phyloP scores from a whole-genome alignment of 371 early-diverging fungal species.

The Mucor mucedo region DNA sequence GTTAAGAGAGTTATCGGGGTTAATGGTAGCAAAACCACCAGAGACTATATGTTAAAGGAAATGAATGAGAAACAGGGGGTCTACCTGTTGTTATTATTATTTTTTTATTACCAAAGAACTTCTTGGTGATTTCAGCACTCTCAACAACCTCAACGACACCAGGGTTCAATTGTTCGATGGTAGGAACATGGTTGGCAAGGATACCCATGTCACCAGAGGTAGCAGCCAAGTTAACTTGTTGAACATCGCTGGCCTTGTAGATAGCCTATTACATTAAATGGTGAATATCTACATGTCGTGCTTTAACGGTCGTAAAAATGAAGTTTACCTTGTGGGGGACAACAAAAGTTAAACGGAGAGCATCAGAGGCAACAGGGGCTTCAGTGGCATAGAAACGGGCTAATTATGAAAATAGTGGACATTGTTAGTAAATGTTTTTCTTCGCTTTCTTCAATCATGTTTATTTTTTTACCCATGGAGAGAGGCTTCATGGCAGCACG shows the following conservation, averaged over 20 bases:
- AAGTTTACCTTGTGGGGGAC: conserved; percentile 86
- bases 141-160: conserved; percentile 89
- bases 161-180: conserved; percentile 95
- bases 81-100: conserved; percentile 2
- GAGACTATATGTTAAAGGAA: conserved; percentile 61
- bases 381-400: conserved; percentile 81
- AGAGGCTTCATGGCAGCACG: conserved; percentile 55
- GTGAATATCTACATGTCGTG: background rate
- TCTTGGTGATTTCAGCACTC: conserved; percentile 77
- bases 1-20: conserved; percentile 95
- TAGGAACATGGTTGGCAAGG: conserved; percentile 96
- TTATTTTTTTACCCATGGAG: conserved; percentile 47
- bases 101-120: conserved; percentile 84
- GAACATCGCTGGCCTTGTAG: conserved; percentile 78
- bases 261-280: conserved; percentile 53
- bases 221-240: conserved; percentile 94
- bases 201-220: conserved; percentile 98
- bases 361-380: conserved; percentile 69
- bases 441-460: background rate
- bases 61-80: conserved; percentile 13
- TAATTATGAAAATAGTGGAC: conserved; percentile 22
- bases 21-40: conserved; percentile 97
- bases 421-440: background rate
- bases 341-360: conserved; percentile 88
- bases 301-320: too few species aligned